Conservation (phyloP, 2,329 filamentous ascomycete genomes). For the Xylariaceae sp. region DNA sequence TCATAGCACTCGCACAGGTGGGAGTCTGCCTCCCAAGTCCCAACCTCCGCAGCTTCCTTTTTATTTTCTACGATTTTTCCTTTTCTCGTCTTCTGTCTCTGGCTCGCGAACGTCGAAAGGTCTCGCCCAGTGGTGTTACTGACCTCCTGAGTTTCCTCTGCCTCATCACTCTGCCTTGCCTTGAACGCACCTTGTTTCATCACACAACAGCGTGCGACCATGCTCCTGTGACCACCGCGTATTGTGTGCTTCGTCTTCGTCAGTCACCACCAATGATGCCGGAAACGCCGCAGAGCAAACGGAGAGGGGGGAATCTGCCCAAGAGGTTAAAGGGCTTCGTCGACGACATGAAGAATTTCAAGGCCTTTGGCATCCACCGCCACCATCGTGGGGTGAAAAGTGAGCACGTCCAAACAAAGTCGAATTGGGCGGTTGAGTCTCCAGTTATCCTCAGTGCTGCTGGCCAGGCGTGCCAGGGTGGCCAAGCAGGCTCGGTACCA, state of each 20-base stretch:
- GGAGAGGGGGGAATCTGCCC: neutral
- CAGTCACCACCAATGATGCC: no score
- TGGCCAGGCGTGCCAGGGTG: constrained; percentile 1
- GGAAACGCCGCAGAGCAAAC: no score
- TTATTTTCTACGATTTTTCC: neutral
- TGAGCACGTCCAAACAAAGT: constrained; percentile 7
- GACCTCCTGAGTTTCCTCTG: no score
- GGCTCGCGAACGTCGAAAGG: no score
- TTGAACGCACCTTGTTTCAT: no score
- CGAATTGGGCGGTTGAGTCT: constrained; percentile 5
- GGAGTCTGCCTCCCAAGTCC: no score
- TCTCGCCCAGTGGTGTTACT: no score
- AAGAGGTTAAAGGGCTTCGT: constrained; percentile 22
- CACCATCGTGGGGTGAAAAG: constrained; percentile 16
- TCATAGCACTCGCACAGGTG: neutral
- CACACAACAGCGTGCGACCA: no score
- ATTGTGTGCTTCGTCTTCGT: no score
- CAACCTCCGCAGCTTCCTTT: no score
- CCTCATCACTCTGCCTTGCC: no score
- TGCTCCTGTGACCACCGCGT: no score
- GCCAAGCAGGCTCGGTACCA: neutral
- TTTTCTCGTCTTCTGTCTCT: constrained; percentile 1
- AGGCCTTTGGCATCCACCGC: constrained; percentile 7
- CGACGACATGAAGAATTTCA: constrained; percentile 21
- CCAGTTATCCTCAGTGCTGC: neutral